Base-by-base conservation (phyloP, 2,329 filamentous ascomycete species). In the Colletotrichum sojae region DNA sequence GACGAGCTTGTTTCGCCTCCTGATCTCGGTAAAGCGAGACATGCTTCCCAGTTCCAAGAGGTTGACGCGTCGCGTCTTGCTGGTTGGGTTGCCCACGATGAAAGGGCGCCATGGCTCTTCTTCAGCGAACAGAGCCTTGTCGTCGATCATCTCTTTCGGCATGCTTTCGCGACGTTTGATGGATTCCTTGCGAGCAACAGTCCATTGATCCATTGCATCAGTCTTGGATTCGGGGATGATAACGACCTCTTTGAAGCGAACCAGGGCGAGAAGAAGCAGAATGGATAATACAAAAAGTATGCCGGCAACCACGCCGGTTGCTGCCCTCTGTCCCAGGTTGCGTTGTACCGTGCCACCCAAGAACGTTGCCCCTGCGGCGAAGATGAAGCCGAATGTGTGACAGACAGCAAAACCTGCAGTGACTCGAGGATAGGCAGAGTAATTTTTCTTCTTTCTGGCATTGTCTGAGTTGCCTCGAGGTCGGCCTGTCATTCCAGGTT, bases 381-480 rank as follows among this genome's bases (percentile, higher is more conserved):
- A 83, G 22, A 92, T 76, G 76, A 93, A 94, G 1, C 89, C 90
- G 40, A 94, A 78, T 2, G 86, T 86, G 75, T 95, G 92, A n/a
- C 89, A 88, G 9, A 90, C 84, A 31, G 92, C 92, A 75, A 93
- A 90, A 0, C 89, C 93, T 6, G 92, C 91, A 18, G 86, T 89
- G 9, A 94, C 89, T 46, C 92, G 87, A 6, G 93, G 93, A 71
- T 93, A 94, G 0, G 89, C 91, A 0, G 92, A 93, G 80, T 93
- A 94, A 75, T 93, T 93, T 12, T 89, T 94, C 53, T 82, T 81
- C 51, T 84, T 85, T 16, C 80, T 78, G 10, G 75, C 75, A 59
- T 78, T 79, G 13, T 77, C 76, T 5, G 81, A 81, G 4, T 75
- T 74, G n/a, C 81, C 82, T 31, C 79, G 82, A n/a, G 84, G 84